phyloP scores from a whole-genome alignment of 768 basidiomycete genomes.

The Ramaria sp. region DNA sequence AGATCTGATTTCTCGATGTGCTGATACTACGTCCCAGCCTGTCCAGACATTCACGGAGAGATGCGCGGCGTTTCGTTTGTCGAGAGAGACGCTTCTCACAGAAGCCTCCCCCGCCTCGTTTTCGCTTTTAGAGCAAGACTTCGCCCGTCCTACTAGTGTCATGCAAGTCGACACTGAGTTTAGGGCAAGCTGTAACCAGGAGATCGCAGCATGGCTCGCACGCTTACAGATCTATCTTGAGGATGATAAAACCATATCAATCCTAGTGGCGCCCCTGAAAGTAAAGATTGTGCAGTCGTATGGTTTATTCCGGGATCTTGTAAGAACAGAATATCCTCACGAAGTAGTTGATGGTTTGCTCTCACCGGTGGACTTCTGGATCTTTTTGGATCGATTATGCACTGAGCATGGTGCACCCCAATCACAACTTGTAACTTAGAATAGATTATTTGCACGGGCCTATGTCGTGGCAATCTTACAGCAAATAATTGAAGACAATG shows the following conservation, averaged over 20 bases:
- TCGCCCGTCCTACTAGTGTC: conserved; percentile 41
- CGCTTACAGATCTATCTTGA: conserved; percentile 70
- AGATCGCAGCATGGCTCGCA: conserved; percentile 42
- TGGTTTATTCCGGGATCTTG: conserved; percentile 55
- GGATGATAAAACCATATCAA: conserved; percentile 65
- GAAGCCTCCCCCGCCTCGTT: conserved; percentile 14
- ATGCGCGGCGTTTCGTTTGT: conserved; percentile 27
- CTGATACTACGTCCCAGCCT: conserved; percentile 44
- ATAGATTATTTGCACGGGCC: too few relatives aligned
- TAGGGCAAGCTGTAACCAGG: conserved; percentile 39
- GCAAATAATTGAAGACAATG: not conserved
- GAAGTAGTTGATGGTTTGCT: conserved; percentile 24
- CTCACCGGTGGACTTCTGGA: conserved; percentile 23
- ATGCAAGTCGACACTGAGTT: conserved; percentile 45
- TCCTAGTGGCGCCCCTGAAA: conserved; percentile 68
- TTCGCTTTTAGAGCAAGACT: conserved; percentile 24
- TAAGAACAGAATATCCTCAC: conserved; percentile 36
- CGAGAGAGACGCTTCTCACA: conserved; percentile 16
- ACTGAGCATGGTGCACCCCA: not conserved
- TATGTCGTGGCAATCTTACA: too few relatives aligned
- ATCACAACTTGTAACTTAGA: too few relatives aligned
- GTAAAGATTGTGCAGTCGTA: conserved; percentile 71
- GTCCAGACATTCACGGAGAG: conserved; percentile 55
- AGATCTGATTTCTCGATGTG: conserved; percentile 59
- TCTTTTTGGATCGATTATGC: conserved; percentile 1